Evolutionary conservation across 2,329 filamentous ascomycete genomes (phyloP).

Genomic region (Teratosphaeria zuluensis): DNA sequence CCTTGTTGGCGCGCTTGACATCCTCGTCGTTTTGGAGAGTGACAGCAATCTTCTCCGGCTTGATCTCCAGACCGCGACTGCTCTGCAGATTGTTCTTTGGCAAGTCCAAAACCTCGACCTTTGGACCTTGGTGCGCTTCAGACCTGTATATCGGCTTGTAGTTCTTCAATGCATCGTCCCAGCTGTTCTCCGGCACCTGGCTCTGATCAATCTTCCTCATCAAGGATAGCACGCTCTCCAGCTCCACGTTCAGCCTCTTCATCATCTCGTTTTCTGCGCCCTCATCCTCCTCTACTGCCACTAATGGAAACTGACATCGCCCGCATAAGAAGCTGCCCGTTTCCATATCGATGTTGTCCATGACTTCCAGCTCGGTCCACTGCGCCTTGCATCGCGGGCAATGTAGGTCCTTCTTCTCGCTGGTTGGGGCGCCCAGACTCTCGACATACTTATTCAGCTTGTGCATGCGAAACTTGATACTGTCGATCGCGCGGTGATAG

Average conservation of each 20-base stretch:
- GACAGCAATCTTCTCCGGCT: conserved; percentile 27
- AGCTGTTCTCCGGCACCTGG: conserved; percentile 62
- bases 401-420: conserved; percentile 83
- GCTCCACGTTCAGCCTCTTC: conserved; percentile 66
- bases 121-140: conserved; percentile 52
- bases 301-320: conserved; percentile 58
- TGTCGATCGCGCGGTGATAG: conserved; percentile 86
- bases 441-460: conserved; percentile 83
- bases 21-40: conserved; percentile 26
- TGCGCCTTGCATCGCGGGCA: conserved; percentile 74
- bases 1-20: conserved; percentile 23
- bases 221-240: conserved; percentile 67
- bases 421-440: conserved; percentile 64
- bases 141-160: conserved; percentile 57
- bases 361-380: conserved; percentile 81
- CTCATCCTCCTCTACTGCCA: conserved; percentile 53
- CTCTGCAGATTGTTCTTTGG: conserved; percentile 23
- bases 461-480: conserved; percentile 89
- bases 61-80: conserved; percentile 24
- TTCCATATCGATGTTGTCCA: conserved; percentile 59
- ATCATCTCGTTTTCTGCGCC: conserved; percentile 52
- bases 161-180: conserved; percentile 57
- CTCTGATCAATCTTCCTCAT: conserved; percentile 68
- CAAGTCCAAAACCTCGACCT: conserved; percentile 24
- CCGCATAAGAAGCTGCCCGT: conserved; percentile 63